Conservation (phyloP, 2,329 filamentous ascomycete genomes). For the Penicillium corylophilum region DNA sequence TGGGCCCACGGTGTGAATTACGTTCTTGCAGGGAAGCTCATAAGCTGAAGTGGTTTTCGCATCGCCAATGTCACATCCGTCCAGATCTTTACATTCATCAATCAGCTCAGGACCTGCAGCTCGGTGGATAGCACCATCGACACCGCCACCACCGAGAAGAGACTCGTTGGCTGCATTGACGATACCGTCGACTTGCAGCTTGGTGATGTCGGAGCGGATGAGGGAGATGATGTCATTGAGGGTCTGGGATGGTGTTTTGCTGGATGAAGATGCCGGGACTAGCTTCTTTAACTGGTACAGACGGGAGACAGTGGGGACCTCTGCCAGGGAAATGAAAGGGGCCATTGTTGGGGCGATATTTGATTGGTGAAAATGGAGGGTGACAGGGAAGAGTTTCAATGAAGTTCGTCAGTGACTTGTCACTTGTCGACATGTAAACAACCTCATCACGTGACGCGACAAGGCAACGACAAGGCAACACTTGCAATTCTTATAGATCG, state of each 20-base stretch:
- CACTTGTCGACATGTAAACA: not conserved
- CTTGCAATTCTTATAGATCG: not conserved
- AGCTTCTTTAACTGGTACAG: conserved; percentile 65
- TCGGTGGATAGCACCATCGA: conserved; percentile 82
- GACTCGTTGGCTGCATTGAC: conserved; percentile 87
- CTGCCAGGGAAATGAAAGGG: conserved; percentile 25
- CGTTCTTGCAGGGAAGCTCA: conserved; percentile 68
- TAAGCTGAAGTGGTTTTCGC: conserved; percentile 83
- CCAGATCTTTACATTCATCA: conserved; percentile 68
- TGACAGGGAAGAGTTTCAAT: not conserved
- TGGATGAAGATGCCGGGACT: conserved; percentile 22
- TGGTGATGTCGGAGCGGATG: conserved; percentile 77
- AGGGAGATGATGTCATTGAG: conserved; percentile 61
- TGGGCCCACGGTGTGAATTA: conserved; percentile 91
- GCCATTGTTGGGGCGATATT: conserved; percentile 17
- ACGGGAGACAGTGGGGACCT: conserved; percentile 48
- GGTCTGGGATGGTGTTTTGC: conserved; percentile 46
- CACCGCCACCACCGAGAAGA: conserved; percentile 84
- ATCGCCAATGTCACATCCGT: conserved; percentile 72
- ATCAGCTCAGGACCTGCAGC: conserved; percentile 71
- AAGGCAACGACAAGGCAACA: not conserved
- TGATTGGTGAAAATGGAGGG: not conserved
- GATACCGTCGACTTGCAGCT: conserved; percentile 73
- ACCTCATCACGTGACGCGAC: not conserved
- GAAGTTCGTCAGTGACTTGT: not conserved